A percentile compares a stretch with the other conserved stretches of the same genome.
Conservation (phyloP, 2,329 filamentous ascomycete genomes). For the Colletotrichum zoysiae region DNA sequence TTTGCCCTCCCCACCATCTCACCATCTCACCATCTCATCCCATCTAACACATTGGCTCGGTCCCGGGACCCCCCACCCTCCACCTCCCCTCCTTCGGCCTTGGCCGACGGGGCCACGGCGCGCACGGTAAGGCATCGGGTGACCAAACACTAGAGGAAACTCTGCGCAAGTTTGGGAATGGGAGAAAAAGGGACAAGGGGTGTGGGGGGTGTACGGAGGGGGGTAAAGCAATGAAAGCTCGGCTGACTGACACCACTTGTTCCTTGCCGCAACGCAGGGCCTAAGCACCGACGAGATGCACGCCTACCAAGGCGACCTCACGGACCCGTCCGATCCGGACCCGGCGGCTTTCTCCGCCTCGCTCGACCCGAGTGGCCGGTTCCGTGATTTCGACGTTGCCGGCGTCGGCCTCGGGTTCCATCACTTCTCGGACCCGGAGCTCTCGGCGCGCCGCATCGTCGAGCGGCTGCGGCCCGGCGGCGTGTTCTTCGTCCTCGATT, state of each 20-base stretch:
- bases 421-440: slow-evolving; percentile 74
- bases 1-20: slow-evolving; percentile 13
- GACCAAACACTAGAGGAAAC: slow-evolving; percentile 9
- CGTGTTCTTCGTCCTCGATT: slow-evolving; percentile 76
- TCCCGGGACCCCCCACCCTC: background rate
- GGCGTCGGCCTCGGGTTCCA: slow-evolving; percentile 74
- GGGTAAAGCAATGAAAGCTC: background rate
- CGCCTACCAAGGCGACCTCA: slow-evolving; percentile 70
- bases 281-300: slow-evolving; percentile 65
- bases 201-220: background rate
- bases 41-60: background rate
- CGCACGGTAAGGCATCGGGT: slow-evolving; percentile 10
- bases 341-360: slow-evolving; percentile 69
- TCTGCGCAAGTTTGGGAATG: slow-evolving; percentile 13
- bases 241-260: slow-evolving; percentile 23
- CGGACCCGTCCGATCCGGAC: slow-evolving; percentile 58
- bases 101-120: slow-evolving; percentile 4
- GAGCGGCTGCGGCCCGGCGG: slow-evolving; percentile 75
- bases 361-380: slow-evolving; percentile 66
- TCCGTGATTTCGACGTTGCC: slow-evolving; percentile 77
- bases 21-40: slow-evolving; percentile 23
- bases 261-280: slow-evolving; percentile 53
- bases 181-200: background rate
- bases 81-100: slow-evolving; percentile 1
- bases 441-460: slow-evolving; percentile 70